A percentile compares a stretch with the other conserved stretches of the same genome.
These are phyloP conservation scores for Metschnikowia lunata DNA, from an alignment of 805 yeast genomes.

Conservation along the genomic window DNA sequence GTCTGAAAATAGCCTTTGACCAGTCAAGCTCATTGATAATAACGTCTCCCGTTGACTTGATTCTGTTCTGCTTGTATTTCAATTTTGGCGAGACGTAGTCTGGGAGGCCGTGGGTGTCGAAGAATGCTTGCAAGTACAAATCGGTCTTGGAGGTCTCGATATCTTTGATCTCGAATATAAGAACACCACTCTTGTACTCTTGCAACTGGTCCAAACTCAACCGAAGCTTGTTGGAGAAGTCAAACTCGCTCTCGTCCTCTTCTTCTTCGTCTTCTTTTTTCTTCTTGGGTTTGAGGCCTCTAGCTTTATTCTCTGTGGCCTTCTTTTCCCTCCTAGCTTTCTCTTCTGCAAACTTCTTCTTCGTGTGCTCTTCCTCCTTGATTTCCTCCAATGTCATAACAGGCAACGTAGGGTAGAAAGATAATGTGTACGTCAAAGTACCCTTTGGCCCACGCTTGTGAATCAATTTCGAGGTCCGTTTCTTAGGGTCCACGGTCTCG, in stretches of 20 bases:
- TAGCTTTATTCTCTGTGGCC: constrained; percentile 28
- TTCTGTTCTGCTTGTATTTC: constrained; percentile 33
- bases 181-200: constrained; percentile 67
- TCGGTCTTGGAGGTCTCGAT: constrained; percentile 54
- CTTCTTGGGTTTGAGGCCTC: constrained; percentile 22
- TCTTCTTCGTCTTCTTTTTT: constrained; percentile 34
- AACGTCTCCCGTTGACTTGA: constrained; percentile 61
- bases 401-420: constrained; percentile 81
- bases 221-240: constrained; percentile 32
- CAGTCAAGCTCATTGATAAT: constrained; percentile 71
- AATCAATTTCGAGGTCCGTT: constrained; percentile 59
- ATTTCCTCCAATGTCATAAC: constrained; percentile 75
- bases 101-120: constrained; percentile 70
- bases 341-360: constrained; percentile 15
- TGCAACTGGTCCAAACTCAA: constrained; percentile 56
- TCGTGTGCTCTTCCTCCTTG: constrained; percentile 44
- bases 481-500: constrained; percentile 52
- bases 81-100: constrained; percentile 55
- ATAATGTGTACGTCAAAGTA: constrained; percentile 60
- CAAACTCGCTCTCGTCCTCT: constrained; percentile 29
- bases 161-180: constrained; percentile 61
- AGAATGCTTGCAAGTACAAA: constrained; percentile 66
- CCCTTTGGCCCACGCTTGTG: constrained; percentile 85
- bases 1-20: constrained; percentile 61
- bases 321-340: constrained; percentile 24